These are phyloP conservation scores for Hortiboletus campestris DNA, from an alignment of 768 basidiomycete genomes.

Conservation along the genomic window DNA sequence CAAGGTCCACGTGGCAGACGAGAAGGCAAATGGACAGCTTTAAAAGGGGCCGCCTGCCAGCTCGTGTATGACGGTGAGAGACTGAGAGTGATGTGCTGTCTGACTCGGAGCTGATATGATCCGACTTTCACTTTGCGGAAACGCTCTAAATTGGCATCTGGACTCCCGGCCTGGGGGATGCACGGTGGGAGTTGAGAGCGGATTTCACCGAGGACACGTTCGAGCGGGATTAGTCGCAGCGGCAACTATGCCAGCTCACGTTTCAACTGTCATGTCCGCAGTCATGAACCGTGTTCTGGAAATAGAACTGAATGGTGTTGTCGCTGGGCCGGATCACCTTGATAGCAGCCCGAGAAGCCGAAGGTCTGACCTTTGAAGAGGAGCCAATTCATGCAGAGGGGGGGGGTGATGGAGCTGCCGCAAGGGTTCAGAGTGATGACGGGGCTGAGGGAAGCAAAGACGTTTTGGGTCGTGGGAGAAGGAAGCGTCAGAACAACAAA, in stretches of 20 bases:
- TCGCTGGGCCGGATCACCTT: too few relatives aligned
- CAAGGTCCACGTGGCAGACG: conserved; percentile 7
- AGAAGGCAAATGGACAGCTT: conserved; percentile 16
- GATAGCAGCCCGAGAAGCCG: too few relatives aligned
- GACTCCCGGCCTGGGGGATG: background rate
- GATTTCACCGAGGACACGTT: conserved; percentile 25
- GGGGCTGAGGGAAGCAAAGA: too few relatives aligned
- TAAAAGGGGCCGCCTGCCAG: conserved; percentile 16
- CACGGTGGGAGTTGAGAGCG: conserved; percentile 22
- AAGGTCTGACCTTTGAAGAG: too few relatives aligned
- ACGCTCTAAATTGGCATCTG: conserved; percentile 24
- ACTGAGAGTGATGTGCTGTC: conserved; percentile 8
- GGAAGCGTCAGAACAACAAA: too few relatives aligned
- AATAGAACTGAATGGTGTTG: too few relatives aligned
- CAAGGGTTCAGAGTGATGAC: too few relatives aligned
- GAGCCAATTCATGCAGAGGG: too few relatives aligned
- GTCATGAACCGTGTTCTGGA: conserved; percentile 4
- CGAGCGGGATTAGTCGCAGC: conserved; percentile 20
- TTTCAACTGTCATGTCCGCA: conserved; percentile 12
- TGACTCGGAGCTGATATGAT: conserved; percentile 16
- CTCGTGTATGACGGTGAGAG: conserved; percentile 14
- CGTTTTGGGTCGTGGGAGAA: too few relatives aligned
- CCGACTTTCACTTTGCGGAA: conserved; percentile 20
- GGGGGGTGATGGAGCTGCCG: too few relatives aligned
- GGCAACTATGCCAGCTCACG: conserved; percentile 6